Evolutionary conservation across 192 early-diverging fungal species (phyloP).

Genomic region (Phycomyces blakesleeanus): DNA sequence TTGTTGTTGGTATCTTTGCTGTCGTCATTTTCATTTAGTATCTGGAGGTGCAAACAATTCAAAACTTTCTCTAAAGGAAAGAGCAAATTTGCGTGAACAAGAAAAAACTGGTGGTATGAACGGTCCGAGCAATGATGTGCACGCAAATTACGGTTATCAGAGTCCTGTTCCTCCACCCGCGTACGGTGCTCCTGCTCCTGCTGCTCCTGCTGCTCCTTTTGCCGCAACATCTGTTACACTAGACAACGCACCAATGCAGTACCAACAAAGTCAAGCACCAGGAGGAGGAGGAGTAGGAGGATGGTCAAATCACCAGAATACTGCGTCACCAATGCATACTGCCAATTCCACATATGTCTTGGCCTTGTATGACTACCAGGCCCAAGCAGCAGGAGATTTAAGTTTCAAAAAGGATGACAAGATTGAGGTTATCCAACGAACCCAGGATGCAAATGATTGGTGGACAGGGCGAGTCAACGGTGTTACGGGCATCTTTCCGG

Average conservation of each 20-base stretch:
- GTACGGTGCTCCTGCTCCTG: slow-evolving; percentile 8
- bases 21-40: slow-evolving; percentile 3
- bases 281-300: not conserved
- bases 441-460: slow-evolving; percentile 40
- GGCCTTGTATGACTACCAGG: slow-evolving; percentile 40
- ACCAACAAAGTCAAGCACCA: not conserved
- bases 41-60: slow-evolving; percentile 26
- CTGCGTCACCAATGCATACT: not conserved
- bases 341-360: slow-evolving; percentile 15
- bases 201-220: too few relatives aligned
- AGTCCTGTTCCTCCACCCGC: slow-evolving; percentile 7
- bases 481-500: slow-evolving; percentile 29
- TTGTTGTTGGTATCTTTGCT: not conserved
- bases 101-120: slow-evolving; percentile 14
- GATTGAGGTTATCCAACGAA: slow-evolving; percentile 39
- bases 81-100: slow-evolving; percentile 23
- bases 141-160: not conserved
- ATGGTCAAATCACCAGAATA: not conserved
- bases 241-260: not conserved
- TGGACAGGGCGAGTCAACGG: slow-evolving; percentile 41
- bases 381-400: slow-evolving; percentile 40
- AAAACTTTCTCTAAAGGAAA: slow-evolving; percentile 23
- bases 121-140: not conserved
- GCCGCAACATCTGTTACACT: too few relatives aligned
- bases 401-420: slow-evolving; percentile 37